phyloP scores from a whole-genome alignment of 108 stramenopile genomes.

The Nitzschia sp. region DNA sequence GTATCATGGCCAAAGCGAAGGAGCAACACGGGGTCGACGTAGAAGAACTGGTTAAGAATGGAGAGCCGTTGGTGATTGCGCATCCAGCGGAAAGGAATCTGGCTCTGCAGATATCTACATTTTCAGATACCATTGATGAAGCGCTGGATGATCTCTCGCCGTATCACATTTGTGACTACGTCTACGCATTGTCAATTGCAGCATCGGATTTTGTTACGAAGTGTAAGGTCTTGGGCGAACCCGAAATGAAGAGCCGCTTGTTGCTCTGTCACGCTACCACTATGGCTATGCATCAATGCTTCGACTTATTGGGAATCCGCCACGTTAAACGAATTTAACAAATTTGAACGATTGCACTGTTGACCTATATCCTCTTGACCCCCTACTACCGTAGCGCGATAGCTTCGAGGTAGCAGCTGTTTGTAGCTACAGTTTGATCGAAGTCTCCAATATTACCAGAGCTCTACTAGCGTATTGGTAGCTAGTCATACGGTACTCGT shows the following conservation, averaged over 20 bases:
- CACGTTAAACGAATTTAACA: conserved; percentile 79
- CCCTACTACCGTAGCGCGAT: no score
- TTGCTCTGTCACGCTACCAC: conserved; percentile 92
- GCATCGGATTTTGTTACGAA: conserved; percentile 96
- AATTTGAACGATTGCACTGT: no score
- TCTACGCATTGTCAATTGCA: conserved; percentile 89
- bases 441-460: no score
- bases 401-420: no score
- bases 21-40: conserved; percentile 78
- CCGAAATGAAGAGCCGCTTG: conserved; percentile 91
- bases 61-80: conserved; percentile 55
- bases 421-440: no score
- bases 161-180: conserved; percentile 95
- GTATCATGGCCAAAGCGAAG: conserved; percentile 93
- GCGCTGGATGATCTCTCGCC: conserved; percentile 89
- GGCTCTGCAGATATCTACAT: conserved; percentile 83
- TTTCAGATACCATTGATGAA: conserved; percentile 81
- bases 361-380: no score
- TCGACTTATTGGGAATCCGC: conserved; percentile 86
- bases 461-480: no score
- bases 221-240: conserved; percentile 89
- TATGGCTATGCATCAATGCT: conserved; percentile 89
- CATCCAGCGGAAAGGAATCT: conserved; percentile 94
- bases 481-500: no score
- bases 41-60: conserved; percentile 60